Base-by-base conservation (phyloP, 345 rosid species). In the Nephelium lappaceum region DNA sequence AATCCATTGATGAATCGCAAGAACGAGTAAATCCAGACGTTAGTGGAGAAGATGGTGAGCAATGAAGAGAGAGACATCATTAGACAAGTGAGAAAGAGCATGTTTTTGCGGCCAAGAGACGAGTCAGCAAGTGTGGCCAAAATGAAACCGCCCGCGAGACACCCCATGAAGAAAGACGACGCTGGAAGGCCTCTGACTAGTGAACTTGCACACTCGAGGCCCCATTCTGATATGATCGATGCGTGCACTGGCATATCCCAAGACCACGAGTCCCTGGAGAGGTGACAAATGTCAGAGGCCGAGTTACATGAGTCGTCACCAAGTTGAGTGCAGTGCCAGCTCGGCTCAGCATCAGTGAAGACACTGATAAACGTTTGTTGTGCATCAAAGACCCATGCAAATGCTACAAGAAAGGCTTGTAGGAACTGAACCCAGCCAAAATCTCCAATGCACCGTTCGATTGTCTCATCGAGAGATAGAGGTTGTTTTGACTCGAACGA, bases 301-400 rank as follows among this genome's bases (percentile, higher is more conserved):
- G 83, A 57, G 69, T 76, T 80, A 16, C 88, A 84, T 5, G 51
- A 25, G 19, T 58, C 36, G 72, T 71, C 58, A 11, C 21, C 64
- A 24, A 67, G 64, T 25, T 77, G 74, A 4, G 69, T 75, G 80
- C 93, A 91, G 81, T 84, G 93, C 93, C 91, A 89, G 3, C 85
- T 39, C 0, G 95, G 91, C 62, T 80, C 83, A 0, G 84, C 80
- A 67, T 92, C 95, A 2, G 95, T 85, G 81, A 87, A 90, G 27
- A 90, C 87, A 43, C 84, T 86, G 36, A 92, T 82, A 80, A 92
- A 90, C 1, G 93, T 85, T 66, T 92, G 96, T 57, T 92, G 93
- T 6, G 90, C 93, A 62, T 90, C 93, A 75, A 92, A 92, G 31
- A 85, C 53, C 65, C 86, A 80, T 5, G 93, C 79, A 68, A 85